A percentile compares a stretch with the other conserved stretches of the same genome.
These are phyloP conservation scores for Candida caryicola DNA, from an alignment of 805 yeast species.

Conservation along the genomic window DNA sequence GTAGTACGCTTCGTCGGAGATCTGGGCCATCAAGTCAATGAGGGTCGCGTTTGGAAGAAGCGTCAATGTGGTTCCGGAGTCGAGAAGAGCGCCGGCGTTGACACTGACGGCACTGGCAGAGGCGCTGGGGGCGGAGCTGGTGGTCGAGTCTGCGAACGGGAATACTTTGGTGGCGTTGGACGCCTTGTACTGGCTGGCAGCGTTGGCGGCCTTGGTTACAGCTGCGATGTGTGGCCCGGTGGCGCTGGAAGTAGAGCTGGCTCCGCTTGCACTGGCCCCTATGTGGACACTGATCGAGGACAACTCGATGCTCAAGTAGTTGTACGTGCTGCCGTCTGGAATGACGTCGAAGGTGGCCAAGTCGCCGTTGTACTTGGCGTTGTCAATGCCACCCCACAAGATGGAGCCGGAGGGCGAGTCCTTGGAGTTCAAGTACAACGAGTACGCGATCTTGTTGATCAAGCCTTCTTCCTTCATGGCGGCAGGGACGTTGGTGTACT, in stretches of 20 bases:
- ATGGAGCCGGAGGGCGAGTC: conserved; percentile 49
- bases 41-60: conserved; percentile 36
- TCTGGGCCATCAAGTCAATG: conserved; percentile 3
- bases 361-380: conserved; percentile 55
- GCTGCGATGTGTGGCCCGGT: conserved; percentile 3
- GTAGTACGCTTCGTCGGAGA: conserved; percentile 9
- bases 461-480: conserved; percentile 57
- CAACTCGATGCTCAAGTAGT: conserved; percentile 19
- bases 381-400: conserved; percentile 72
- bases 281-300: conserved; percentile 14
- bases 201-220: not conserved
- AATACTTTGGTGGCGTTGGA: not conserved
- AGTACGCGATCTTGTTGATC: conserved; percentile 55
- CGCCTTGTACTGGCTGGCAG: conserved; percentile 6
- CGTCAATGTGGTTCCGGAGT: conserved; percentile 57
- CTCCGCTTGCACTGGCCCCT: not conserved
- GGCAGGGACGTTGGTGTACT: conserved; percentile 66
- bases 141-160: not conserved
- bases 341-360: conserved; percentile 29
- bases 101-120: conserved; percentile 2
- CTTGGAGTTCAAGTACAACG: conserved; percentile 53
- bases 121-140: not conserved
- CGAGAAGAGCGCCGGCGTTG: conserved; percentile 44
- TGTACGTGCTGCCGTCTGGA: conserved; percentile 9
- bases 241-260: conserved; percentile 1